Conservation (phyloP, 495 filamentous ascomycete species). For the Penicillium antarcticum region DNA sequence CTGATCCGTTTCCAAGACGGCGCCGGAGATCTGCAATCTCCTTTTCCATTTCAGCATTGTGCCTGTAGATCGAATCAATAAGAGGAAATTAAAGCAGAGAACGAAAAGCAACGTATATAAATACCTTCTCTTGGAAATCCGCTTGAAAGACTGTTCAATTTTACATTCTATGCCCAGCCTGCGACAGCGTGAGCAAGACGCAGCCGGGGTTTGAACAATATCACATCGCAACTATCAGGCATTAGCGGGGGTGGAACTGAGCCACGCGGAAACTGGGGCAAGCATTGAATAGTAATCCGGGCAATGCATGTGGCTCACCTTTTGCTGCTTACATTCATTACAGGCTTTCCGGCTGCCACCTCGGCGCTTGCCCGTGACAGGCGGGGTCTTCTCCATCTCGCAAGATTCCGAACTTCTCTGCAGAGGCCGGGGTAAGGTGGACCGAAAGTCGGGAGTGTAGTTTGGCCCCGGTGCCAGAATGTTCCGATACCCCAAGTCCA, state of each 20-base stretch:
- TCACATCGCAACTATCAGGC: constrained; percentile 43
- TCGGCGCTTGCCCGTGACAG: constrained; percentile 44
- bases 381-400: constrained; percentile 43
- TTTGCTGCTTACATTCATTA: constrained; percentile 51
- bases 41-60: constrained; percentile 50
- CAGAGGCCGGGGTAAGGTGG: constrained; percentile 36
- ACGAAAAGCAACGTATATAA: not conserved
- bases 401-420: constrained; percentile 33
- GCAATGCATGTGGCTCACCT: constrained; percentile 32
- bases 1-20: constrained; percentile 33
- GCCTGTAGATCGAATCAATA: constrained; percentile 25
- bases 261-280: not conserved
- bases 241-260: constrained; percentile 1
- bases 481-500: constrained; percentile 43
- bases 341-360: constrained; percentile 47
- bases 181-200: constrained; percentile 46
- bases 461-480: constrained; percentile 34
- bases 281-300: not conserved
- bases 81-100: not conserved
- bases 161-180: constrained; percentile 47
- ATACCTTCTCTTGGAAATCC: constrained; percentile 48
- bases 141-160: constrained; percentile 46
- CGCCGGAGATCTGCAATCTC: constrained; percentile 47
- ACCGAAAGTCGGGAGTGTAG: constrained; percentile 42
- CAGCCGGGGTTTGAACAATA: constrained; percentile 44